phyloP scores from a whole-genome alignment of 495 filamentous ascomycete species.

The Penicillium silybi region DNA sequence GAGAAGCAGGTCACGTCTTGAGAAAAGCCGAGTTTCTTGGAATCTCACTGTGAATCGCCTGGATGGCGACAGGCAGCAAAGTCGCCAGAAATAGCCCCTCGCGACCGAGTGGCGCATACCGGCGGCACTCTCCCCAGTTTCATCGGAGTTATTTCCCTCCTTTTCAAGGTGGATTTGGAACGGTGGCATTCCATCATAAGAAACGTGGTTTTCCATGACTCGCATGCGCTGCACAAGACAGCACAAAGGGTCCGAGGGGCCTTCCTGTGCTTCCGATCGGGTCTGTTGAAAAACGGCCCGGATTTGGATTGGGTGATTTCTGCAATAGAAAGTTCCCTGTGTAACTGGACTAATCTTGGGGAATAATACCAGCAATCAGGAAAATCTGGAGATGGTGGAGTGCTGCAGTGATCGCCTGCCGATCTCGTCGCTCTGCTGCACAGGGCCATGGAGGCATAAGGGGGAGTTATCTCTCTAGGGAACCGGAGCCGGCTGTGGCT shows the following conservation, averaged over 20 bases:
- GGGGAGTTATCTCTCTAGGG: background rate
- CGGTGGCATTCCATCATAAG: background rate
- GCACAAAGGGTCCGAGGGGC: background rate
- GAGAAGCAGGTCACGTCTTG: background rate
- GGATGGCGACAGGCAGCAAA: background rate
- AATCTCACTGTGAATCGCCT: background rate
- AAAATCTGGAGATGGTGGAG: background rate
- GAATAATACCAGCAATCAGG: too few relatives aligned
- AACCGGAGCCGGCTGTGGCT: background rate
- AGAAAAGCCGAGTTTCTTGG: background rate
- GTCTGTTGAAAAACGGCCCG: background rate
- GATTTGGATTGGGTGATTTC: too few relatives aligned
- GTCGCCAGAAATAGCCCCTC: background rate
- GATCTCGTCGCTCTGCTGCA: slow-evolving; percentile 2
- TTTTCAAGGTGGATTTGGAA: background rate
- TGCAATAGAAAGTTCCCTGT: too few relatives aligned
- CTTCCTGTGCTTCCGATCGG: background rate
- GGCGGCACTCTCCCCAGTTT: background rate
- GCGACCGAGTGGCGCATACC: background rate
- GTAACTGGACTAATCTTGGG: too few relatives aligned
- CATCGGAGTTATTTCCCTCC: background rate
- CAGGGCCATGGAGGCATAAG: background rate
- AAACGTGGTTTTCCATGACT: background rate
- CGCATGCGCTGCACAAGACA: background rate
- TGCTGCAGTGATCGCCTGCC: slow-evolving; percentile 6